phyloP scores from a whole-genome alignment of 805 yeast genomes.

The Yueomyces sp. region DNA sequence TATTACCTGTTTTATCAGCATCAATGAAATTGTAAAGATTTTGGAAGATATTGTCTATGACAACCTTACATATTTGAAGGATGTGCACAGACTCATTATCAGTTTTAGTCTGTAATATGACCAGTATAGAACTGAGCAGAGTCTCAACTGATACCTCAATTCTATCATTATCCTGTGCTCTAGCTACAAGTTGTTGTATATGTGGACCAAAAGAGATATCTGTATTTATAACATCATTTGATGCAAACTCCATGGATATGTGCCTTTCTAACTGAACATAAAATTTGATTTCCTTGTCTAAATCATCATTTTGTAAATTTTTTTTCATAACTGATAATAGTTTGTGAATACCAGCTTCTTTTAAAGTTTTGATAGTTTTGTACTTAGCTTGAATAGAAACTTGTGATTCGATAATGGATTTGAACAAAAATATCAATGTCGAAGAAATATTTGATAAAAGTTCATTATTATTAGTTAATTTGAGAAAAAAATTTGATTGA shows the following conservation, averaged over 20 bases:
- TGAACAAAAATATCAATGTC: conserved; percentile 34
- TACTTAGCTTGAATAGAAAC: conserved; percentile 29
- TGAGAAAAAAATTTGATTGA: neutral
- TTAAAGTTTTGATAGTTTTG: conserved; percentile 43
- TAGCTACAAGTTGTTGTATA: conserved; percentile 9
- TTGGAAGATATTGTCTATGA: conserved; percentile 53
- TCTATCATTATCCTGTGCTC: conserved; percentile 20
- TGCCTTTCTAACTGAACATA: conserved; percentile 31
- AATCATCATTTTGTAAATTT: conserved; percentile 37
- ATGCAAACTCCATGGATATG: conserved; percentile 12
- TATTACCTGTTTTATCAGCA: conserved; percentile 10
- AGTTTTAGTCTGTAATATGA: conserved; percentile 42
- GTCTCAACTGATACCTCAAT: conserved; percentile 49
- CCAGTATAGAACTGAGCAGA: conserved; percentile 38
- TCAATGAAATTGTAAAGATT: conserved; percentile 35
- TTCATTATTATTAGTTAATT: neutral
- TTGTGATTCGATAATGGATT: conserved; percentile 41
- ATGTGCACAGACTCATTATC: conserved; percentile 30
- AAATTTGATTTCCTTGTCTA: conserved; percentile 52
- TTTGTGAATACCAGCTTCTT: conserved; percentile 40
- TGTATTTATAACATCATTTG: conserved; percentile 21
- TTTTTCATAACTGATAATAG: conserved; percentile 39
- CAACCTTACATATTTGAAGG: conserved; percentile 33
- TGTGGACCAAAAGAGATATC: conserved; percentile 13
- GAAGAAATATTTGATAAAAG: conserved; percentile 1